phyloP scores from a whole-genome alignment of 345 rosid genomes.

The Citrus hindsii region DNA sequence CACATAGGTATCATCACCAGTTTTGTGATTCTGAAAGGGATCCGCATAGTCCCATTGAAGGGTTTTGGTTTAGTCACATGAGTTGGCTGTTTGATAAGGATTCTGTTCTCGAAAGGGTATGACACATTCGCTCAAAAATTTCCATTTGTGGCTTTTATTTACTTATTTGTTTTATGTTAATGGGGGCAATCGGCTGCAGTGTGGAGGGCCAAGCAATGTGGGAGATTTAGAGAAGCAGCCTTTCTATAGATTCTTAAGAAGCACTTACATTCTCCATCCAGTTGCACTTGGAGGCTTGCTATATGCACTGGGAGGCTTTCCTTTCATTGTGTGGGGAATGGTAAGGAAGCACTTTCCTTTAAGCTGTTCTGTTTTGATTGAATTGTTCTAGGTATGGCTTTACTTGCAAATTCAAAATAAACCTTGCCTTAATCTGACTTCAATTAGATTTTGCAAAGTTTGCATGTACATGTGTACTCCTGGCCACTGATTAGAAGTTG shows the following conservation, averaged over 20 bases:
- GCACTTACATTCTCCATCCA: conserved; percentile 73
- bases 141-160: not conserved
- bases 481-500: not conserved
- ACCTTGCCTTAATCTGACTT: not conserved
- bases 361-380: not conserved
- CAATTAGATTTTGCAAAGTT: not conserved
- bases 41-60: conserved; percentile 89
- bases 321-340: conserved; percentile 96
- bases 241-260: conserved; percentile 60
- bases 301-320: conserved; percentile 67
- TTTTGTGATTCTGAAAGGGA: conserved; percentile 86
- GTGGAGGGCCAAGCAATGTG: conserved; percentile 77
- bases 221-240: conserved; percentile 82
- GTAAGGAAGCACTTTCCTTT: conserved; percentile 29
- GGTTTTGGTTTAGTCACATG: conserved; percentile 93
- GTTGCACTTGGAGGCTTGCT: conserved; percentile 53
- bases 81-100: conserved; percentile 78
- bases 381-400: not conserved
- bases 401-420: not conserved
- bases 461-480: not conserved
- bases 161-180: not conserved
- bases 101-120: conserved; percentile 54
- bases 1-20: conserved; percentile 90
- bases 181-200: conserved; percentile 31
- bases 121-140: not conserved